phyloP scores from a whole-genome alignment of 208 protist genomes.

The Endotrypanum monterogeii region DNA sequence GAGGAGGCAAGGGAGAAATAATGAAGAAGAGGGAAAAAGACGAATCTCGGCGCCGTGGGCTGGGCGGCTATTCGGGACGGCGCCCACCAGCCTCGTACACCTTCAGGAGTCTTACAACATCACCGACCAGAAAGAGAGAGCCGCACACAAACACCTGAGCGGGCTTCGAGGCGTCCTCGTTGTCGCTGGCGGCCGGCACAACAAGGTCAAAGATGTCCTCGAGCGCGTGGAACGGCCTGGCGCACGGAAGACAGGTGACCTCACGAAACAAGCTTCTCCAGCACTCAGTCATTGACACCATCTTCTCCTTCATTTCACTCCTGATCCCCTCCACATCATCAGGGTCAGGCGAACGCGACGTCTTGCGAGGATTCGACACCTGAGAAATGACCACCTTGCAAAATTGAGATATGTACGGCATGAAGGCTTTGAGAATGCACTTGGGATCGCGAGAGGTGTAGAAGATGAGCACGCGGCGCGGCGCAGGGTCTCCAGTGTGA shows the following conservation, averaged over 20 bases:
- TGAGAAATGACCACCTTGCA: slow-evolving; percentile 69
- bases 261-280: slow-evolving; percentile 77
- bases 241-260: slow-evolving; percentile 65
- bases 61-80: slow-evolving; percentile 9
- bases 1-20: neutral
- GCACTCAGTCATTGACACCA: slow-evolving; percentile 41
- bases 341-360: slow-evolving; percentile 35
- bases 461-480: slow-evolving; percentile 75
- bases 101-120: slow-evolving; percentile 59
- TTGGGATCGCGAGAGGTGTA: slow-evolving; percentile 74
- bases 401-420: slow-evolving; percentile 62
- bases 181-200: slow-evolving; percentile 42
- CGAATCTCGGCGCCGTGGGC: neutral
- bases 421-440: slow-evolving; percentile 75
- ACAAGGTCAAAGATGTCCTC: slow-evolving; percentile 69
- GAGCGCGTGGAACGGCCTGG: slow-evolving; percentile 43
- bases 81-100: slow-evolving; percentile 25
- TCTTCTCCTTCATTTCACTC: slow-evolving; percentile 37
- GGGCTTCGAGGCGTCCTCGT: slow-evolving; percentile 63
- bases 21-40: neutral
- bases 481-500: slow-evolving; percentile 32
- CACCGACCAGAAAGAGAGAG: slow-evolving; percentile 86
- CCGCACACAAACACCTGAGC: slow-evolving; percentile 82
- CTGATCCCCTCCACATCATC: slow-evolving; percentile 27
- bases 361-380: slow-evolving; percentile 53